Evolutionary conservation across 768 basidiomycete species (phyloP).

Genomic region (Terana coerulea): DNA sequence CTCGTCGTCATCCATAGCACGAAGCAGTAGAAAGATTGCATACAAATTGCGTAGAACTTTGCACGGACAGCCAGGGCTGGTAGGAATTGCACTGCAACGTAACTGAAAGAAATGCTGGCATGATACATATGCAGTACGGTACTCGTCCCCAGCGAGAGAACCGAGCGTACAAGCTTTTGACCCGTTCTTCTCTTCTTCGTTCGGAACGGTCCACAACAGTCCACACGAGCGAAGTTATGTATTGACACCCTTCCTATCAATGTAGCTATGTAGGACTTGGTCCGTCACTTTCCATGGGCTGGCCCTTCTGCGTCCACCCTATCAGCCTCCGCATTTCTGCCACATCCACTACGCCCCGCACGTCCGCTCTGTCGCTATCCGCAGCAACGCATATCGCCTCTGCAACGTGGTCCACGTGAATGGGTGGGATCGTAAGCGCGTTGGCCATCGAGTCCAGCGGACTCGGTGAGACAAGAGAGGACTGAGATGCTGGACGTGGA

Average conservation of each 20-base stretch:
- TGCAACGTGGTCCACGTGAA: constrained; percentile 95
- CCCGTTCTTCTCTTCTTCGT: not conserved
- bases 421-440: constrained; percentile 78
- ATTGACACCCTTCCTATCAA: not conserved
- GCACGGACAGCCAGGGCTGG: too few relatives aligned
- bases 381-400: constrained; percentile 71
- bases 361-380: constrained; percentile 38
- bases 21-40: too few relatives aligned
- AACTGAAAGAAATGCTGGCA: not conserved
- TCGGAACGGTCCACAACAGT: not conserved
- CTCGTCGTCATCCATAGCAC: not conserved
- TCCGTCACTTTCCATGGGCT: constrained; percentile 1
- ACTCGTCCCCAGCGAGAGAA: not conserved
- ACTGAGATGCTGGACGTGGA: constrained; percentile 25
- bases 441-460: constrained; percentile 69
- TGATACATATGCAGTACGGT: not conserved
- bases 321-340: constrained; percentile 70
- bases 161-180: not conserved
- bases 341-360: constrained; percentile 68
- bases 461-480: constrained; percentile 36
- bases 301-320: constrained; percentile 51
- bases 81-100: too few relatives aligned
- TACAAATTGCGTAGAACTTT: too few relatives aligned
- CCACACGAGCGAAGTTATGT: not conserved
- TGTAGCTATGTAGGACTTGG: not conserved